These are phyloP conservation scores for Globisporangium echinulatum DNA, from an alignment of 352 stramenopile species.

Conservation along the genomic window DNA sequence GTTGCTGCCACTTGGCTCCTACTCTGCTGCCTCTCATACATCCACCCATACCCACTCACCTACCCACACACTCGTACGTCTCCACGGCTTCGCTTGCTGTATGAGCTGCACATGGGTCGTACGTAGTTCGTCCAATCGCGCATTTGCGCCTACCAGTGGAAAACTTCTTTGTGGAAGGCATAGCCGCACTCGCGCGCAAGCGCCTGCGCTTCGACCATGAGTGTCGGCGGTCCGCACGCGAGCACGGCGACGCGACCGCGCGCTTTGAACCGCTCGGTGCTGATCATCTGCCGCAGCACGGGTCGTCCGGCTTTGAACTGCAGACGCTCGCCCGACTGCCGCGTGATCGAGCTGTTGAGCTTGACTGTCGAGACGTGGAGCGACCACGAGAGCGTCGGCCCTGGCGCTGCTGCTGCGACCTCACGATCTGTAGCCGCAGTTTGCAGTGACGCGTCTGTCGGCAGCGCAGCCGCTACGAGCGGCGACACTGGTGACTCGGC, in stretches of 20 bases:
- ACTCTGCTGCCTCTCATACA: no score
- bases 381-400: constrained; percentile 47
- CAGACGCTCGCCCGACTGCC: constrained; percentile 48
- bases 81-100: no score
- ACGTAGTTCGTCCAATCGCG: no score
- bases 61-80: no score
- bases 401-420: background rate
- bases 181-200: constrained; percentile 60
- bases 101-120: no score
- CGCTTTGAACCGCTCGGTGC: constrained; percentile 49
- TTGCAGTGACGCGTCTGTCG: constrained; percentile 9
- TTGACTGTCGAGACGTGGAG: constrained; percentile 56
- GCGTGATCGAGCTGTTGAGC: constrained; percentile 33
- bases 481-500: constrained; percentile 30
- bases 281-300: constrained; percentile 66
- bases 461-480: background rate
- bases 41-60: background rate
- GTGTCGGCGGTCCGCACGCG: constrained; percentile 63
- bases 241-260: constrained; percentile 58
- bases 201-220: constrained; percentile 59
- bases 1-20: no score
- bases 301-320: constrained; percentile 43
- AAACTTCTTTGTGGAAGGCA: constrained; percentile 83
- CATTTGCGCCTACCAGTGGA: constrained; percentile 47
- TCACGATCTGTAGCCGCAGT: background rate